Base-by-base conservation (phyloP, 805 yeast species). In the Wickerhamomyces tratensis region DNA sequence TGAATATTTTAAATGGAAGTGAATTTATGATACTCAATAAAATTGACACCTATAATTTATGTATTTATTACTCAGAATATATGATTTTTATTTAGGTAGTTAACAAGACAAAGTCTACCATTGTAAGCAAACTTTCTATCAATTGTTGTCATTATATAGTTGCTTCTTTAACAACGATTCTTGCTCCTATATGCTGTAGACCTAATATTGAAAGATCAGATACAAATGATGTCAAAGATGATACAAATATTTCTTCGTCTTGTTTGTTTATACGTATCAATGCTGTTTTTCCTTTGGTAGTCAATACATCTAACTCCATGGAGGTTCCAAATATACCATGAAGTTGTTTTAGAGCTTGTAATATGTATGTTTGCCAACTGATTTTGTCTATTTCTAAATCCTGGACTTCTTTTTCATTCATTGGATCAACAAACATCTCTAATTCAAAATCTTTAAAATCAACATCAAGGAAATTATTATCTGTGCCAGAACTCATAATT, bases 1-100 rank as follows among this genome's bases (percentile, higher is more conserved):
- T 55, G 76, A 72, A 1, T 74, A 57, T 49, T 76, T 76, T 53
- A 67, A 75, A 56, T 76, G 82, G 81, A 69, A 63, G 11, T 61
- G 39, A 46, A 20, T 2, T 20, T 4, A 20, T 20, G 4, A 20
- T n/a, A 20, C 4, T 20, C 20, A 20, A 20, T 20, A 20, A 20
- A 20, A 20, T 20, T 20, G 20, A 20, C 20, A 20, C 4, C 20
- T 20, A 20, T 20, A 20, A 20, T 20, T 20, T 20, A 20, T 20
- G 4, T 20, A 20, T 20, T 20, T 20, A 20, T 20, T 20, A 20
- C 4, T 20, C 20, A 20, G 4, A 20, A 20, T 20, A 20, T 4
- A 3, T 20, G 20, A 20, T 4, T 20, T 3, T 20, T 20, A 20
- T 20, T 20, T 20, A 20, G 4, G 20, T 4, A 20, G 2, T 20